Conservation (phyloP, 371 early-diverging fungal genomes). For the Basidiobolus meristosporus region DNA sequence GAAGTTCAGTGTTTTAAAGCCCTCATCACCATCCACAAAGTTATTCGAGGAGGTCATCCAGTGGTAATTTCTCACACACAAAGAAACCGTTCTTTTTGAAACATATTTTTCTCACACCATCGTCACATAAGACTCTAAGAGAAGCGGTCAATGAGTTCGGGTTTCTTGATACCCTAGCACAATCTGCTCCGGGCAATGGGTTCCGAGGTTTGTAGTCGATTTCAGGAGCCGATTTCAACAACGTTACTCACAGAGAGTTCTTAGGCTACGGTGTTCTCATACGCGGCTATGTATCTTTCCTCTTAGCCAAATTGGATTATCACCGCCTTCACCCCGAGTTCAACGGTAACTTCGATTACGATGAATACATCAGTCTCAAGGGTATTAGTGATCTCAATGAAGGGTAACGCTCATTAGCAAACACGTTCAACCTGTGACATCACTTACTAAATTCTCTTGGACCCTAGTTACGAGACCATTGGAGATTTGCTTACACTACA, state of each 20-base stretch:
- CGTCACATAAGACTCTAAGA: constrained; percentile 29
- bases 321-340: constrained; percentile 86
- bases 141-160: constrained; percentile 47
- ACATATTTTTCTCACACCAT: no score
- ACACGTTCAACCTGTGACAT: no score
- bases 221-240: no score
- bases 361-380: constrained; percentile 84
- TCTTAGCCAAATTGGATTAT: constrained; percentile 77
- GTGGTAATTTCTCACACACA: constrained; percentile 14
- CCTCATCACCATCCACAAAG: constrained; percentile 84
- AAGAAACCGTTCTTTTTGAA: constrained; percentile 4
- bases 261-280: constrained; percentile 84
- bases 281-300: constrained; percentile 73
- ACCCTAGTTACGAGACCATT: constrained; percentile 91
- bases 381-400: constrained; percentile 93
- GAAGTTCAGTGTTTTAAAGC: constrained; percentile 92
- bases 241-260: no score
- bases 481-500: constrained; percentile 78
- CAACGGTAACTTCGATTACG: constrained; percentile 87
- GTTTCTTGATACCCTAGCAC: constrained; percentile 24
- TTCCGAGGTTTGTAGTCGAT: no score
- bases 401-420: no score
- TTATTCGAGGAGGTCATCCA: constrained; percentile 83
- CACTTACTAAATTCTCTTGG: no score
- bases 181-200: constrained; percentile 27